Evolutionary conservation across 345 rosid genomes (phyloP).

Genomic region (Jatropha curcas): DNA sequence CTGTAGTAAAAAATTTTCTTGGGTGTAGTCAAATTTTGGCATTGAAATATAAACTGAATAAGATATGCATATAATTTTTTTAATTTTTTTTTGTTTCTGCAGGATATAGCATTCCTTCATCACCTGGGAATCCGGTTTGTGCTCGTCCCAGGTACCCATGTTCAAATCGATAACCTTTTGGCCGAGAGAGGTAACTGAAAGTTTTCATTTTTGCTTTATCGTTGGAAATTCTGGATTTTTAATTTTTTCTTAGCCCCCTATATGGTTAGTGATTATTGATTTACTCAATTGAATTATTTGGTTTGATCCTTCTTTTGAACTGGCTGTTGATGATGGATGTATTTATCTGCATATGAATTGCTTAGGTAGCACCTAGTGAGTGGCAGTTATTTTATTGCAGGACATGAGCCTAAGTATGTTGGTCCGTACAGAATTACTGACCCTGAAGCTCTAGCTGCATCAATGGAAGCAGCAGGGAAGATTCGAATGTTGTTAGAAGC

Average conservation of each 20-base stretch:
- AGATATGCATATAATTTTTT: too few relatives aligned
- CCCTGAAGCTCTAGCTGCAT: constrained; percentile 73
- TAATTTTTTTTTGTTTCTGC: constrained; percentile 18
- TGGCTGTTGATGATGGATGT: background rate
- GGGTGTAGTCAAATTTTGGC: background rate
- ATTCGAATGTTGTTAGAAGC: constrained; percentile 89
- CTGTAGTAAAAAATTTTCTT: too few relatives aligned
- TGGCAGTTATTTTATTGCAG: constrained; percentile 40
- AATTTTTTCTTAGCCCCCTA: too few relatives aligned
- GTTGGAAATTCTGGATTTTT: background rate
- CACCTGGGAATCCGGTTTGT: constrained; percentile 81
- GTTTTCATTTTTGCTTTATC: background rate
- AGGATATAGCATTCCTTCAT: constrained; percentile 95
- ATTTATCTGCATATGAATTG: constrained; percentile 5
- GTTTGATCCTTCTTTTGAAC: background rate
- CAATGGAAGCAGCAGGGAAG: constrained; percentile 94
- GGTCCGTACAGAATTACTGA: constrained; percentile 91
- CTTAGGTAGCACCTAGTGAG: constrained; percentile 13
- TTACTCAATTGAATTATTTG: background rate
- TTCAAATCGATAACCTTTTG: constrained; percentile 82
- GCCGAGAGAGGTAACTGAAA: constrained; percentile 65
- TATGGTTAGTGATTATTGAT: background rate
- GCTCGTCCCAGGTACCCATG: constrained; percentile 85
- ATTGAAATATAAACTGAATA: background rate
- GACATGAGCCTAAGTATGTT: constrained; percentile 59